Evolutionary conservation across 345 rosid genomes (phyloP).

Genomic region (Mallotus nudiflorus): DNA sequence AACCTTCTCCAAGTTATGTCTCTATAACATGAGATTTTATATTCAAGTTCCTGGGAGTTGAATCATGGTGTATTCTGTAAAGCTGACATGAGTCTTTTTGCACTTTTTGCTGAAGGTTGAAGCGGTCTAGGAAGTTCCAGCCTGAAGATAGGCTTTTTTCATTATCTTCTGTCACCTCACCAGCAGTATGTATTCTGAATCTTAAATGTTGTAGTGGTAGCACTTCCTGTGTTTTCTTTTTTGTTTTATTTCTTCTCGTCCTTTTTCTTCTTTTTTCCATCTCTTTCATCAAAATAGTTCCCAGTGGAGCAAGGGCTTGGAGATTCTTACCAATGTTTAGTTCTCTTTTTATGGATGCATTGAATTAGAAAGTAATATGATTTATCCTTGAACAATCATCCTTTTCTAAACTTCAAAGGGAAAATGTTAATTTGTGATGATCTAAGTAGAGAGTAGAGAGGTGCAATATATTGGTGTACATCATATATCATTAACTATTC

Average conservation of each 20-base stretch:
- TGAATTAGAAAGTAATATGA: too few relatives aligned
- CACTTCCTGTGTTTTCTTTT: neutral
- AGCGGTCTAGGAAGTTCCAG: conserved; percentile 95
- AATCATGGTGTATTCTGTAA: neutral
- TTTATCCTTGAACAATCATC: neutral
- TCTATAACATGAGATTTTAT: too few relatives aligned
- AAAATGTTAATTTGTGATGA: neutral
- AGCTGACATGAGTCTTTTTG: neutral
- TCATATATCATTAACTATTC: neutral
- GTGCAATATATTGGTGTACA: neutral
- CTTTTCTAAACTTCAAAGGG: neutral
- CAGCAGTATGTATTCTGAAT: conserved; percentile 60
- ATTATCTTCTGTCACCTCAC: conserved; percentile 88
- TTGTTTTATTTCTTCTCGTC: neutral
- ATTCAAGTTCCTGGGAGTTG: neutral
- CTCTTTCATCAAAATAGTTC: neutral
- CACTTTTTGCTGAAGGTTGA: conserved; percentile 55
- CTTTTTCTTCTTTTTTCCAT: neutral
- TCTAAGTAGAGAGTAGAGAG: neutral
- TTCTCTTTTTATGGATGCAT: too few relatives aligned
- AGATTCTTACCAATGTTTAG: too few relatives aligned
- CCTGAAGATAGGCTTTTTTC: conserved; percentile 96
- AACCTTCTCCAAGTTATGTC: too few relatives aligned
- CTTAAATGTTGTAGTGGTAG: neutral
- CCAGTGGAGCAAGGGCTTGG: neutral